Evolutionary conservation across 345 rosid genomes (phyloP), one percentile per base, ranked within the genome.

Genomic region (Pistacia integerrima): DNA sequence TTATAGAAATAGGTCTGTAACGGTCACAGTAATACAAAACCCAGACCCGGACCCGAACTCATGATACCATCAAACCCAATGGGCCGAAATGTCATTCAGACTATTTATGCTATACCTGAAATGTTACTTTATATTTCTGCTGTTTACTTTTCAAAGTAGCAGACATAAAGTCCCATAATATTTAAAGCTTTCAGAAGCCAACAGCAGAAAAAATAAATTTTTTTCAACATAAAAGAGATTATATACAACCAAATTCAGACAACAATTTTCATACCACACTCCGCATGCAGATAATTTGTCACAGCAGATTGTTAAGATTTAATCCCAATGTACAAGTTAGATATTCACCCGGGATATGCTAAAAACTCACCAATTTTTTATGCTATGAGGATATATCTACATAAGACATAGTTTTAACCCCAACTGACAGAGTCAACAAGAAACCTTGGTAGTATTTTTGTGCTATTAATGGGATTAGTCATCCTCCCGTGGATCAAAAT

Each of bases 401-500:
- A 73, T 0, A 51, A 5, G 59, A 30, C 33, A 30, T 12, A 11
- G 48, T 49, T 63, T 61, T 61, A 60, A 73, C 28, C 18, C 33
- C 2, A 73, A 11, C 13, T n/a, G 17, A 17, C 76, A 44, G 10
- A 14, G 58, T 5, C 33, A 18, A 12, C 22, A 1, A 73, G 1
- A 4, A 4, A 28, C 28, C 7, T 0, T 12, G 49, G 46, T 41
- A 11, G 30, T 0, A 16, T 33, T 54, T 62, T 52, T 11, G 46
- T 14, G 28, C 59, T 2, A 38, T 17, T 3, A 9, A 36, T 56
- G 36, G 17, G 33, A 52, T 65, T 78, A 84, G n/a, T 82, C 88
- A 73, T 88, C 83, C 1, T 89, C 94, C 18, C 87, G 91, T 0
- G 87, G 87, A 80, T 89, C 93, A 14, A 90, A 84, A 83, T 92